Evolutionary conservation across 73 alveolate genomes (phyloP), one percentile per base, ranked within the genome.

Genomic region (Paramecium sexaurelia): DNA sequence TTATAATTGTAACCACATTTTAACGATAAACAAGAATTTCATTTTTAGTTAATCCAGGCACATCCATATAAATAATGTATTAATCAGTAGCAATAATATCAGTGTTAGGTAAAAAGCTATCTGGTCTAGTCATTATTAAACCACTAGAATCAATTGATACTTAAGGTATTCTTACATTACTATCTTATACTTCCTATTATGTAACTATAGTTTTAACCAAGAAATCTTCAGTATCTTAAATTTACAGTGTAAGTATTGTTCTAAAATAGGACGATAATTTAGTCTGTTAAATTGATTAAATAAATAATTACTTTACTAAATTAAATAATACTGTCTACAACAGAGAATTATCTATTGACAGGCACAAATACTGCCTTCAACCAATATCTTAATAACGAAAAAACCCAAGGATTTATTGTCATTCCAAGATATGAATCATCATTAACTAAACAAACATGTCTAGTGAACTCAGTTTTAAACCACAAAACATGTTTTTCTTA

Each of bases 381-480:
- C 94, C 95, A 92, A 84, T 71, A 68, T 39, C 91, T 86, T 37
- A 92, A 61, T 9, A 92, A 43, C 10, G 92, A 56, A 75, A 92
- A 78, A 13, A 82, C 91, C 92, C 92, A 71, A 7, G 92, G 93
- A 29, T 92, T 92, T 0, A 85, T 75, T 61, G 71, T 33, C 75
- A 57, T 57, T 22, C 95, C 95, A 6, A 78, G 15, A 45, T 85
- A 73, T 15, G 92, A 85, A 20, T 71, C 87, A 45, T 85, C 92
- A 84, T 92, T 92, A 1, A 78, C 93, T 87, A 92, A 24, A 45
- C 87, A 68, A 71, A 92, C 91, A 78, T 92, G 95, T 92, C 95
- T 92, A 20, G 95, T 78, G 24, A 67, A 92, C 55, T 67, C 92
- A 13, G 95, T 92, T 67, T 92, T 92, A 68, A 92, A 85, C 93